phyloP scores from a whole-genome alignment of 2,329 filamentous ascomycete species.

The Periconia macrospinosa region DNA sequence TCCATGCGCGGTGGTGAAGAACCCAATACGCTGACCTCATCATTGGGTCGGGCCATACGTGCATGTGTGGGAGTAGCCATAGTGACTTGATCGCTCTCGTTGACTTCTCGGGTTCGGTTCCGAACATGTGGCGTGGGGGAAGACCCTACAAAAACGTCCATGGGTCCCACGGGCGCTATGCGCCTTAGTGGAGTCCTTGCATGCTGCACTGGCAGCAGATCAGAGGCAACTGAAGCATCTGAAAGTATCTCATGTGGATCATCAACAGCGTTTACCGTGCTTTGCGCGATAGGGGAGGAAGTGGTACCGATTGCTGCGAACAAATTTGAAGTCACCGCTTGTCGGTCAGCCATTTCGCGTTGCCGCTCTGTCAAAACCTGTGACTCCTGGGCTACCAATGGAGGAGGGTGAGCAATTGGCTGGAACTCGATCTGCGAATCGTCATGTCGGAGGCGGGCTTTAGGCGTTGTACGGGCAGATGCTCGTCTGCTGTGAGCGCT shows the following conservation, averaged over 20 bases:
- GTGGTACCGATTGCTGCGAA: slow-evolving; percentile 63
- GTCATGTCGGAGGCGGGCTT: slow-evolving; percentile 69
- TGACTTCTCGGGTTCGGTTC: slow-evolving; percentile 23
- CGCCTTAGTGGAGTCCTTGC: slow-evolving; percentile 26
- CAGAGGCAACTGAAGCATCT: slow-evolving; percentile 28
- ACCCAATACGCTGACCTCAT: slow-evolving; percentile 28
- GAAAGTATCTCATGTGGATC: slow-evolving; percentile 34
- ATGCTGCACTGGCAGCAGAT: slow-evolving; percentile 23
- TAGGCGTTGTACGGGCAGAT: slow-evolving; percentile 40
- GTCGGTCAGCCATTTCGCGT: slow-evolving; percentile 73
- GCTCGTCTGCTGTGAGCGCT: slow-evolving; percentile 21
- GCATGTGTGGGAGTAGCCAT: slow-evolving; percentile 32
- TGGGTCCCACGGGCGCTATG: slow-evolving; percentile 32
- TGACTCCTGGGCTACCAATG: slow-evolving; percentile 56
- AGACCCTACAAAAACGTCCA: slow-evolving; percentile 39
- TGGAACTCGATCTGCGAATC: slow-evolving; percentile 82
- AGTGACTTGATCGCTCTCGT: slow-evolving; percentile 27
- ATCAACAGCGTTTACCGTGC: slow-evolving; percentile 5
- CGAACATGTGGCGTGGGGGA: slow-evolving; percentile 41
- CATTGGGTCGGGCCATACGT: slow-evolving; percentile 20
- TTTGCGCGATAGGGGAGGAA: slow-evolving; percentile 15
- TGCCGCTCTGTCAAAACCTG: slow-evolving; percentile 79
- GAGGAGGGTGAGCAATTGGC: slow-evolving; percentile 63
- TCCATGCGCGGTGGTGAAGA: slow-evolving; percentile 41
- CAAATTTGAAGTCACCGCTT: slow-evolving; percentile 64